Evolutionary conservation across 495 filamentous ascomycete species (phyloP), one percentile per base, ranked within the genome.

Genomic region (Neurospora sp.): DNA sequence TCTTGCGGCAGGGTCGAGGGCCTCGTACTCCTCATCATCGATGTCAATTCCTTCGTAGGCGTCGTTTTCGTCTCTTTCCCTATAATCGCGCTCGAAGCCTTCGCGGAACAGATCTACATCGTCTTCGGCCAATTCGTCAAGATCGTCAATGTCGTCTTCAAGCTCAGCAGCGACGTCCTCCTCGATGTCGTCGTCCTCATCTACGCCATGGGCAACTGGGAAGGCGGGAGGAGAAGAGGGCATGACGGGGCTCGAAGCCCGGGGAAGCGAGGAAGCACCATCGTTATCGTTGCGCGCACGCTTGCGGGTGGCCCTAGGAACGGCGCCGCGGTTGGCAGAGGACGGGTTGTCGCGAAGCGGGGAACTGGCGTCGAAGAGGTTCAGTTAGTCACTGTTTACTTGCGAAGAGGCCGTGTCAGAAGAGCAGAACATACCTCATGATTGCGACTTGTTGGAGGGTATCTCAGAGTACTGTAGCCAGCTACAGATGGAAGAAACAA

Each of bases 41-140:
- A 86, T 79, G 71, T 84, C 84, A 72, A 82, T 80, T 54, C 76
- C 83, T 75, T 86, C 84, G 78, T 86, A 86, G 54, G 34, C 69
- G 69, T 86, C 84, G 36, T 82, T 66, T 34, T 73, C 88, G 74
- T 88, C 88, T 66, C 83, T 85, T 45, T 83, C 84, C 71, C 85
- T 85, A 81, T 98, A 97, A 82, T 98, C 94, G 73, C 87, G 86
- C 82, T 97, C 93, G 81, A 94, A 97, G 74, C 93, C 92, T 76
- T 96, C 92, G 39, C 87, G 92, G 78, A 98, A 98, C 36, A 99
- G 88, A 83, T 99, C 95, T 76, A 98, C 97, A 21, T 96, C 93
- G 77, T 98, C 96, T 81, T 98, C 96, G 13, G 94, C 96, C 89
- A 94, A 89, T 81, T 99, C 96, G 76, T 98, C 96, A 66, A 93